These are phyloP conservation scores for Sparassis latifolia DNA, from an alignment of 1,284 basidiomycete species.

Conservation along the genomic window DNA sequence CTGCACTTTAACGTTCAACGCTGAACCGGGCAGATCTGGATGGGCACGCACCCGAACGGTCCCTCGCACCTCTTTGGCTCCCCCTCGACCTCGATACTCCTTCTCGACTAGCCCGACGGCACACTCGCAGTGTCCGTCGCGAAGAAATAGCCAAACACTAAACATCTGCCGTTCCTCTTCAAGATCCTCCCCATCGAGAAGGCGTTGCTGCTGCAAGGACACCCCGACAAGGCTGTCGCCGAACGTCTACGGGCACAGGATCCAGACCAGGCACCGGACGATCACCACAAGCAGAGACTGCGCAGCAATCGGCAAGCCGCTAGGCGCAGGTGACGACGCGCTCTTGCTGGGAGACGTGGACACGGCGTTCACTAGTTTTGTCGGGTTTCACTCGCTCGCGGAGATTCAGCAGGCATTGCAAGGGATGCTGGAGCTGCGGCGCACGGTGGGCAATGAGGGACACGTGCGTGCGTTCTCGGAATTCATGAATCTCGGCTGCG, in stretches of 20 bases:
- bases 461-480: conserved; percentile 6
- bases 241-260: conserved; percentile 65
- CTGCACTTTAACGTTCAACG: too few relatives aligned
- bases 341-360: conserved; percentile 13
- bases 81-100: conserved; percentile 51
- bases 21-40: conserved; percentile 70
- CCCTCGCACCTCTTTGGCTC: conserved; percentile 45
- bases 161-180: conserved; percentile 85
- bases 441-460: conserved; percentile 15
- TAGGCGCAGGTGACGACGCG: conserved; percentile 3
- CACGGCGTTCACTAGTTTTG: conserved; percentile 85
- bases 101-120: conserved; percentile 52
- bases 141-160: conserved; percentile 45
- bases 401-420: conserved; percentile 66
- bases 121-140: conserved; percentile 59
- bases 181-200: conserved; percentile 93
- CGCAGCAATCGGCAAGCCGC: conserved; percentile 59
- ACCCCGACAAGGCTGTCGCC: conserved; percentile 88
- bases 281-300: conserved; percentile 97
- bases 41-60: conserved; percentile 77
- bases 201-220: conserved; percentile 92
- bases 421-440: conserved; percentile 65
- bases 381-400: conserved; percentile 82
- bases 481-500: too few relatives aligned
- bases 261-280: conserved; percentile 69